Base-by-base conservation (phyloP, 139 green algal genomes). In the Chlamydomonas sphaeroides region DNA sequence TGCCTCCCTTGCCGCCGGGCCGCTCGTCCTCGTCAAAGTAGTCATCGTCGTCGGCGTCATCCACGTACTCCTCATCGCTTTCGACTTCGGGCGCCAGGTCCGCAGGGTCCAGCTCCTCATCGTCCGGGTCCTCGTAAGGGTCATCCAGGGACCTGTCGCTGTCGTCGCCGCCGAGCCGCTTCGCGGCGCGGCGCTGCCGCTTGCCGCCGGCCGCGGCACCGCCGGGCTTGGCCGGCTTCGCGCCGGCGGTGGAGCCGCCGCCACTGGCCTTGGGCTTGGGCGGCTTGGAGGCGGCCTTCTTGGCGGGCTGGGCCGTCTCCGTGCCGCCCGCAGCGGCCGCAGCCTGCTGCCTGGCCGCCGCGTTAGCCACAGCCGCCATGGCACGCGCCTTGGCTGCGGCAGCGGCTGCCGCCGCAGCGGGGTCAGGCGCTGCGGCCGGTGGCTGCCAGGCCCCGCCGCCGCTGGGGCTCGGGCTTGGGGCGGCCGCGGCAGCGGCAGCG, bases 21-120 rank as follows among this genome's bases (percentile, higher is more conserved):
- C 49, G 38, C 41, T 80, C 49, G 25, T 90, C 88, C 3, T 90
- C 87, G 10, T 80, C 62, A 33, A 91, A 45, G 38, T 92, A 49
- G 15, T 86, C 84, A 45, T 84, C 79, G 2, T 88, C 79, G 3
- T 87, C 73, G 30, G 86, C 83, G 0, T 80, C 80, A 36, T 68
- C 69, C 28, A 14, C 49, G 10, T n/a, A n/a, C n/a, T n/a, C n/a
- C n/a, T 86, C 84, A 45, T 84, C 79, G 2, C 87, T 74, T 1
- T 87, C 73, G 30, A 84, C 83, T 0, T 80, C 80, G 30, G 67
- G 63, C 28, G 5, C 49, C 18, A 38, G 51, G n/a, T 35, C 78
- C 51, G 71, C 15, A 18, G 39, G 23, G 41, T 78, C 56, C 20
- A 78, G 39, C 15, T 75, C 61, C 5, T 68, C 38, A 1, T 68